Evolutionary conservation across 148 eudicot species (phyloP).

Genomic region (Tetragonia tetragonoides): DNA sequence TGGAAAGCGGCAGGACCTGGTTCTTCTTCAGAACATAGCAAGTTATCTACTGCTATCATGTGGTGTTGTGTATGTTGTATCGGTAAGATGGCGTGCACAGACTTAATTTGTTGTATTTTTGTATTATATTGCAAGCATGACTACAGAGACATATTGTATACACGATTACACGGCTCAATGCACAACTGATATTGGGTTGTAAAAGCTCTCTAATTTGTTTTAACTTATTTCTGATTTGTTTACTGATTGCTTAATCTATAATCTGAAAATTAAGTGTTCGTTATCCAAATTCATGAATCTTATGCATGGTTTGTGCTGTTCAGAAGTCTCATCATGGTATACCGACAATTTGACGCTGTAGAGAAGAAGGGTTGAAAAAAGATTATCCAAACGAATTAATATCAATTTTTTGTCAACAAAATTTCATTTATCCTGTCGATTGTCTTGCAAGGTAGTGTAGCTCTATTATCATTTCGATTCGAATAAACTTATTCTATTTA

Average conservation of each 20-base stretch:
- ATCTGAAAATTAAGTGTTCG: background rate
- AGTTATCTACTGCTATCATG: conserved; percentile 80
- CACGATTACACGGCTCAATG: background rate
- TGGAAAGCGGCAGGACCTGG: conserved; percentile 41
- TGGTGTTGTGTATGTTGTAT: conserved; percentile 69
- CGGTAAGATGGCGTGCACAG: conserved; percentile 46
- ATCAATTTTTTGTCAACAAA: background rate
- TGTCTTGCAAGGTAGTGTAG: background rate
- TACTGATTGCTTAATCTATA: background rate
- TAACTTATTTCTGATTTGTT: background rate
- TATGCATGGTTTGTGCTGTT: background rate
- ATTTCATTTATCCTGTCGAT: background rate
- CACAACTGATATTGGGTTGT: background rate
- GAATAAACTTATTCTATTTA: background rate
- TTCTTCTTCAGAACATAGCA: conserved; percentile 75
- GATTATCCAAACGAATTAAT: background rate
- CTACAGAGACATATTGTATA: background rate
- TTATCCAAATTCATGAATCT: background rate
- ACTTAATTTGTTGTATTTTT: background rate
- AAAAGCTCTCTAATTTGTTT: background rate
- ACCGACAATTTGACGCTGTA: background rate
- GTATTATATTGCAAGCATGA: background rate
- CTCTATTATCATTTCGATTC: background rate
- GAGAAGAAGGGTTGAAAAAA: background rate
- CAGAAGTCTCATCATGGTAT: background rate